phyloP scores from a whole-genome alignment of 331 rosid genomes.

The Malus hybrid region DNA sequence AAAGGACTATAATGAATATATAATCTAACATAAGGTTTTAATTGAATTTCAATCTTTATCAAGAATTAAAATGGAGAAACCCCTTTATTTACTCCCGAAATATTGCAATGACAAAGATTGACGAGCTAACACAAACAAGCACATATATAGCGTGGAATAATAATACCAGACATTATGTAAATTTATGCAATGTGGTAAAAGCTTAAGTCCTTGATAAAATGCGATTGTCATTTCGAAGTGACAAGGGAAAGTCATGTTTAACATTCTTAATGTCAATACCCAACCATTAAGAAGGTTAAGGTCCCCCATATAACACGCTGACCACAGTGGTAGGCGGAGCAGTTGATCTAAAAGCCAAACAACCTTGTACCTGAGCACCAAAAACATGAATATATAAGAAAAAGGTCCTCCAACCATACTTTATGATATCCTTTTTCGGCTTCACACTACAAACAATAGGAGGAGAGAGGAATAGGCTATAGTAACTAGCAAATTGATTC shows the following conservation, averaged over 20 bases:
- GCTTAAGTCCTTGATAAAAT: neutral
- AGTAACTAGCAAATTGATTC: neutral
- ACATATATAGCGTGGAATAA: too few species aligned
- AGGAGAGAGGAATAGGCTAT: neutral
- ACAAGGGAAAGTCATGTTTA: neutral
- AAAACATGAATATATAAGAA: too few species aligned
- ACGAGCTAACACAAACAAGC: neutral
- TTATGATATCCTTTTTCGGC: neutral
- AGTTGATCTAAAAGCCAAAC: slow-evolving; percentile 24
- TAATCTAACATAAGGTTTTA: too few species aligned
- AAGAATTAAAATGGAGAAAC: too few species aligned
- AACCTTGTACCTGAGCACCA: neutral
- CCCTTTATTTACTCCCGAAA: neutral
- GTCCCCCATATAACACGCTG: neutral
- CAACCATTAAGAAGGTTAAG: neutral
- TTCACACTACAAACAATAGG: neutral
- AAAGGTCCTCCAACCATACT: neutral
- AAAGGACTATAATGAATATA: too few species aligned
- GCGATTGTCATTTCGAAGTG: neutral
- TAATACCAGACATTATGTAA: neutral
- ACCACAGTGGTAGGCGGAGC: slow-evolving; percentile 3
- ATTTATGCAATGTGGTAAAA: neutral
- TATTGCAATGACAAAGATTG: neutral
- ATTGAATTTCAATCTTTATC: too few species aligned
- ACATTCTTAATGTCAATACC: neutral